Evolutionary conservation across 2,329 filamentous ascomycete species (phyloP), one percentile per base, ranked within the genome.

Genomic region (Meredithiella fracta): DNA sequence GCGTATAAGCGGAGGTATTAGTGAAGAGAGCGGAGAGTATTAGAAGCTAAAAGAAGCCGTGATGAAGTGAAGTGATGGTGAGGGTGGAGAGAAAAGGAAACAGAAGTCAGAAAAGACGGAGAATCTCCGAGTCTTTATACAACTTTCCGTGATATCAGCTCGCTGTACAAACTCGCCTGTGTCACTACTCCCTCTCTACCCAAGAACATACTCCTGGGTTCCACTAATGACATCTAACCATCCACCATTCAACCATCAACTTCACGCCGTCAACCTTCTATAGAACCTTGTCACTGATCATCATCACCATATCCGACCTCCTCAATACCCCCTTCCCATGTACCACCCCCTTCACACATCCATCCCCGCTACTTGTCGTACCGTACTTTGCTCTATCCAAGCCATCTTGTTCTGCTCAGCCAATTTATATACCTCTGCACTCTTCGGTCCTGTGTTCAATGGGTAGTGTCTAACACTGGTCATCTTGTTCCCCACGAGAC

Each of bases 21-120:
- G 42, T 51, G 29, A 38, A 51, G 26, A 42, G 22, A 31, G 15
- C 17, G 17, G 22, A 26, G 14, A 22, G 25, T 5, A 29, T 38
- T 40, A 54, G 54, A 51, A 20, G 54, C 54, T 56, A 47, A 25
- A 56, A 23, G 25, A 7, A 51, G 55, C 55, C 49, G 55, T 26
- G 40, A 51, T 38, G 44, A 38, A 52, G 52, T 5, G 29, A 56
- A 25, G 57, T 57, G 57, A 53, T 38, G 57, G 42, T 50, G 57
- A 56, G 53, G 57, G 57, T 59, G 57, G 56, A 29, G 57, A 59
- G 50, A 29, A 59, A 26, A 56, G 47, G 51, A 54, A 47, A 47
- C 15, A 34, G 8, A 23, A 20, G 29, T 9, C 6, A 15, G 15
- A 26, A 15, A 17, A 54, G 6, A 11, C 2, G 31, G 38, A 47